phyloP scores from a whole-genome alignment of 257 asterid species.

The Capsicum baccatum region DNA sequence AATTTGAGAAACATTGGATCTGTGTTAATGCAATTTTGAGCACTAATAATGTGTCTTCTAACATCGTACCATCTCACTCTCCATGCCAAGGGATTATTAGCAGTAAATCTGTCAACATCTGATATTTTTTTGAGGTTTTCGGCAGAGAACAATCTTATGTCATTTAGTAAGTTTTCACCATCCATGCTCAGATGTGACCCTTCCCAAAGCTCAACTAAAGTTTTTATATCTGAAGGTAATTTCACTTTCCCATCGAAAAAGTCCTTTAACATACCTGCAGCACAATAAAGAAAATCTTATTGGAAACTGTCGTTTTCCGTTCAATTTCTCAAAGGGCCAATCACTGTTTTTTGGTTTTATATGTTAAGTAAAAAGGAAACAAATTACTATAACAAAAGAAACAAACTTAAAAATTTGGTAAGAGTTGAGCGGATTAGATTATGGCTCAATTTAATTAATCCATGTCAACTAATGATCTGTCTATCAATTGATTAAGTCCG shows the following conservation, averaged over 20 bases:
- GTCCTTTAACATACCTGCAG: slow-evolving; percentile 42
- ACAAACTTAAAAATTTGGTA: no score
- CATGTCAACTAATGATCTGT: no score
- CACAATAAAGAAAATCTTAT: not conserved
- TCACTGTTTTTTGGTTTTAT: not conserved
- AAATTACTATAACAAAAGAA: no score
- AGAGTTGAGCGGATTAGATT: no score
- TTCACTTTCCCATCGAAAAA: slow-evolving; percentile 34
- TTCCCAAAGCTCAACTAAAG: slow-evolving; percentile 45
- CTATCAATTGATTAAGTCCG: no score
- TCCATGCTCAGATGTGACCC: slow-evolving; percentile 54
- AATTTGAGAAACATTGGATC: slow-evolving; percentile 38
- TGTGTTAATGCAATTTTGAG: not conserved
- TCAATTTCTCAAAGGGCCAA: not conserved
- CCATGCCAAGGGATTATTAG: slow-evolving; percentile 45
- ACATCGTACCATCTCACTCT: slow-evolving; percentile 60
- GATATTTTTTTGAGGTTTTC: not conserved
- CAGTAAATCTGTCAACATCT: not conserved
- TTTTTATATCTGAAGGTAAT: slow-evolving; percentile 26
- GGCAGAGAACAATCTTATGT: slow-evolving; percentile 30
- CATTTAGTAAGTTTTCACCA: slow-evolving; percentile 40
- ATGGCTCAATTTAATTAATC: no score
- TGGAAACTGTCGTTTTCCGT: no score
- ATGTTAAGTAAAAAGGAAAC: no score
- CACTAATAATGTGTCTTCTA: slow-evolving; percentile 40